Conservation (phyloP, 139 green algal genomes). For the Trebouxia sp. region DNA sequence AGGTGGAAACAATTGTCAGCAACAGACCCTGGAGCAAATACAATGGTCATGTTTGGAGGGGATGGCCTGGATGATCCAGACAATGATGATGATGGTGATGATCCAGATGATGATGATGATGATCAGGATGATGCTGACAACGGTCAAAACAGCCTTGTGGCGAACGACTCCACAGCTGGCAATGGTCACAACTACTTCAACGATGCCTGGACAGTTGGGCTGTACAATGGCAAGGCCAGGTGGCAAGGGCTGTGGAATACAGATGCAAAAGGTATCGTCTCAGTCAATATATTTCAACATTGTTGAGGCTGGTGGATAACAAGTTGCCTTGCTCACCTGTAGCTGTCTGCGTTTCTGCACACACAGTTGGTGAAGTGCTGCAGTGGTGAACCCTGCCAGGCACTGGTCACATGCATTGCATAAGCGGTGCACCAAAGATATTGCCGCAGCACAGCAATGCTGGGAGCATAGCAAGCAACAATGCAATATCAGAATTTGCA, state of each 20-base stretch:
- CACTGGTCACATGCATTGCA: no score
- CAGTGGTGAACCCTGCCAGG: no score
- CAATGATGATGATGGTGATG: not conserved
- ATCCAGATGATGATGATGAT: not conserved
- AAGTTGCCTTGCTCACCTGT: no score
- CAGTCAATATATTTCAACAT: no score
- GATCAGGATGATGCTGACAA: not conserved
- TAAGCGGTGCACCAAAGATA: no score
- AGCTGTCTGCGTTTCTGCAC: no score
- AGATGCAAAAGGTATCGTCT: not conserved
- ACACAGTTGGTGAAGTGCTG: no score
- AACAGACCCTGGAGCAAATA: not conserved
- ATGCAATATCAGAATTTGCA: no score
- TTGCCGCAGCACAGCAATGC: no score
- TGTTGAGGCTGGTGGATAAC: no score
- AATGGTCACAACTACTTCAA: slow-evolving; percentile 14
- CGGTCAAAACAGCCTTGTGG: not conserved
- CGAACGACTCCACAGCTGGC: not conserved
- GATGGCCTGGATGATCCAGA: not conserved
- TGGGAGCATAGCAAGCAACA: no score
- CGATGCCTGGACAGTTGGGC: not conserved
- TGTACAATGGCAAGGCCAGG: not conserved
- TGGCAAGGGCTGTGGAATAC: slow-evolving; percentile 2
- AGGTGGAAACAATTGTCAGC: slow-evolving; percentile 19
- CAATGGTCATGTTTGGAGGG: slow-evolving; percentile 27